Conservation (phyloP, 163 green algal genomes). For the Scenedesmus sp. region DNA sequence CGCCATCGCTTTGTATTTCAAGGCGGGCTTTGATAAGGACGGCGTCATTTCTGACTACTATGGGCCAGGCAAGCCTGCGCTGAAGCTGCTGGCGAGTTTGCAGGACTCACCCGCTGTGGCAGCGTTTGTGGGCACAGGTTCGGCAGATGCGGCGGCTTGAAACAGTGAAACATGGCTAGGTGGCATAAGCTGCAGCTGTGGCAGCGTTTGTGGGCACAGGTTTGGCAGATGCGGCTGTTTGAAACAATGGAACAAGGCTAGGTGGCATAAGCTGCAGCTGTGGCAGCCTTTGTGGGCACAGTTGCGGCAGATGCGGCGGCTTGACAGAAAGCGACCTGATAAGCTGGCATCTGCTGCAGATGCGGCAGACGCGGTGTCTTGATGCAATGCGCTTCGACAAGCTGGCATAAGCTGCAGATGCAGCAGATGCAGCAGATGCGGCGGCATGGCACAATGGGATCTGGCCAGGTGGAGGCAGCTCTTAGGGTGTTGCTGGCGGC, state of each 20-base stretch:
- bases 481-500: no score
- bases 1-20: neutral
- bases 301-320: neutral
- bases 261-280: no score
- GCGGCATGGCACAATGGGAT: no score
- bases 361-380: no score
- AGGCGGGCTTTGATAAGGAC: constrained; percentile 1
- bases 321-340: no score
- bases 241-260: no score
- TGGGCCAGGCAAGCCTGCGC: neutral
- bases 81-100: constrained; percentile 29
- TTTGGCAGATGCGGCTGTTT: neutral
- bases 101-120: neutral
- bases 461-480: no score
- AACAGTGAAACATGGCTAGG: no score
- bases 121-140: neutral
- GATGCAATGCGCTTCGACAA: no score
- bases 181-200: neutral
- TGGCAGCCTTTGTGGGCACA: neutral
- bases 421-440: no score
- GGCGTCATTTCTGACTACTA: constrained; percentile 31
- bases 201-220: neutral
- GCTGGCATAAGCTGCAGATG: no score
- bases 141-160: neutral
- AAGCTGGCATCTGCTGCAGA: no score